These are phyloP conservation scores for Alternaria longipes DNA, from an alignment of 2,329 filamentous ascomycete species.

Conservation along the genomic window DNA sequence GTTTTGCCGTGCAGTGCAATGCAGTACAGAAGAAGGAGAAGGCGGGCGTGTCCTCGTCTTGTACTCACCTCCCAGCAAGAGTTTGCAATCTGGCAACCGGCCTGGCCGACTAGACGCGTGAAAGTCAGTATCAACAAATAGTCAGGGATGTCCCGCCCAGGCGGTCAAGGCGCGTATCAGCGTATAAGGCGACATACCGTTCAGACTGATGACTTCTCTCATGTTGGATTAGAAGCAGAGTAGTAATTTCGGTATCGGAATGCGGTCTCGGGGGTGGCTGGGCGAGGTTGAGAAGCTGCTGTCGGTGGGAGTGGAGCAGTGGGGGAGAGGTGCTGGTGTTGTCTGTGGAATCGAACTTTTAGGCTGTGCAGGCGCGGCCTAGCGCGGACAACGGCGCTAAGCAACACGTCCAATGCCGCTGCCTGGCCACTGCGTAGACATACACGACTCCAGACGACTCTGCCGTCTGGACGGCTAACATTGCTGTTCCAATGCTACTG, in stretches of 20 bases:
- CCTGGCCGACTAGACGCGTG: slow-evolving; percentile 87
- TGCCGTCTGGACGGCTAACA: background rate
- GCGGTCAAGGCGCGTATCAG: slow-evolving; percentile 56
- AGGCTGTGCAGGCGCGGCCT: slow-evolving; percentile 12
- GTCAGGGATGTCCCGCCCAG: slow-evolving; percentile 32
- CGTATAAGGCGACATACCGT: slow-evolving; percentile 72
- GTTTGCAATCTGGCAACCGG: slow-evolving; percentile 99
- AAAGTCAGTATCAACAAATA: slow-evolving; percentile 61
- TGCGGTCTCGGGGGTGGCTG: slow-evolving; percentile 30
- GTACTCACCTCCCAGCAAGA: slow-evolving; percentile 98
- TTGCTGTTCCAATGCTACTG: slow-evolving; percentile 11
- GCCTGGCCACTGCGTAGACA: slow-evolving; percentile 12
- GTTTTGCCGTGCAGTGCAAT: slow-evolving; percentile 12
- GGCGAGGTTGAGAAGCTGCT: slow-evolving; percentile 32
- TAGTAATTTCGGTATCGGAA: slow-evolving; percentile 46
- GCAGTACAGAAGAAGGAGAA: slow-evolving; percentile 6
- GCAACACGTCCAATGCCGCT: slow-evolving; percentile 14
- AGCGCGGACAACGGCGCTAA: slow-evolving; percentile 22
- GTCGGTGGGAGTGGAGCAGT: slow-evolving; percentile 26
- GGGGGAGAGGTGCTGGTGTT: slow-evolving; percentile 35
- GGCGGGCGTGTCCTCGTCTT: slow-evolving; percentile 16
- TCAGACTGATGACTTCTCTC: slow-evolving; percentile 99
- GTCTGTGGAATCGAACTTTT: slow-evolving; percentile 26
- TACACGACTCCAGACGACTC: background rate
- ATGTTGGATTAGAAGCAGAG: slow-evolving; percentile 66